These are phyloP conservation scores for Salix arbutifolia DNA, from an alignment of 345 rosid species.

Conservation along the genomic window DNA sequence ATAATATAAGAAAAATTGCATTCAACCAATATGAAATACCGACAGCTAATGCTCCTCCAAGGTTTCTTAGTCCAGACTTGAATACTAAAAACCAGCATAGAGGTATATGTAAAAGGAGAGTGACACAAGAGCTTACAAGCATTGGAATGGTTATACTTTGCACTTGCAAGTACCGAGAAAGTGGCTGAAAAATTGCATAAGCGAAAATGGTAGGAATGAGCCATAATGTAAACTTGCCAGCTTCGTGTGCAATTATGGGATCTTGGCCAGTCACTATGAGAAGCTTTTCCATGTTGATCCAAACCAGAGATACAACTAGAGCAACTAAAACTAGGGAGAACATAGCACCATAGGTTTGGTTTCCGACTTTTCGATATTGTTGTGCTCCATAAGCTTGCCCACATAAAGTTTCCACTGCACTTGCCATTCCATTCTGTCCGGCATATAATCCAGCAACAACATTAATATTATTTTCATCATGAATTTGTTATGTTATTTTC, in stretches of 20 bases:
- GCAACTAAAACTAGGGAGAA: conserved; percentile 10
- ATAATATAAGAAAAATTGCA: conserved; percentile 13
- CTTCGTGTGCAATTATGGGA: conserved; percentile 19
- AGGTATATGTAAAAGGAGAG: conserved; percentile 22
- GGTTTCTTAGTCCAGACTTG: conserved; percentile 10
- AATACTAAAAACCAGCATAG: conserved; percentile 23
- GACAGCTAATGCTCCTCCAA: conserved; percentile 24
- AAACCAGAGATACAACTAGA: conserved; percentile 1
- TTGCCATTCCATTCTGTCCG: conserved; percentile 22
- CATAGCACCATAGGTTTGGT: conserved; percentile 17
- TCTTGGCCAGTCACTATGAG: conserved; percentile 16
- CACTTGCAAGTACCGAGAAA: conserved; percentile 15
- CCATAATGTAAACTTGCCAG: conserved; percentile 15
- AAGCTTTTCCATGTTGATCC: conserved; percentile 21
- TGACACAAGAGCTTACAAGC: conserved; percentile 9
- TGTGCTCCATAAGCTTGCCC: conserved; percentile 27
- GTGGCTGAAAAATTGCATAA: conserved; percentile 20
- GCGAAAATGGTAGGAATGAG: conserved; percentile 20
- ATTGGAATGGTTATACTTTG: conserved; percentile 21
- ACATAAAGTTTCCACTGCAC: conserved; percentile 12
- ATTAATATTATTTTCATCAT: not conserved
- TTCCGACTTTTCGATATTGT: conserved; percentile 19
- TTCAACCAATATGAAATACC: conserved; percentile 27
- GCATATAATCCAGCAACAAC: not conserved
- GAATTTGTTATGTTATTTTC: not conserved